Base-by-base conservation (phyloP, 176 grass and related monocot genomes). In the Oryza longistaminata region DNA sequence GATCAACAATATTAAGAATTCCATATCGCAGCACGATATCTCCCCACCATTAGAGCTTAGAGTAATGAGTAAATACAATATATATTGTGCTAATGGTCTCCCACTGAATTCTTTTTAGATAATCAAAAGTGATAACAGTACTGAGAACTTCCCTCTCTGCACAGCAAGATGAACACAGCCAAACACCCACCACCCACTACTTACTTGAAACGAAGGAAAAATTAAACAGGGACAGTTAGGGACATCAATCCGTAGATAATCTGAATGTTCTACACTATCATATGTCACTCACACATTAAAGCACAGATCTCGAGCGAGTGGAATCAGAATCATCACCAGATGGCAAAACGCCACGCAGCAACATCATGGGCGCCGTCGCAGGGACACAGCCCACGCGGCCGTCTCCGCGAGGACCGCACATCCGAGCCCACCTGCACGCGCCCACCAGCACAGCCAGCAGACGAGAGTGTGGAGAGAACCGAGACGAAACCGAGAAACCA, bases 371-470 rank as follows among this genome's bases (percentile, higher is more conserved):
- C 82, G 53, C 49, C 89, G 73, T 29, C 39, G 48, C 89, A 91
- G 48, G 9, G 79, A 55, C 60, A 68, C 84, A 29, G 67, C 85
- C n/a, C n/a, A n/a, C 24, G 88, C 81, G 17, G 91, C 89, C 72
- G 86, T 88, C 74, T 98, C 95, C 17, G 91, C 87, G 44, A 98
- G 93, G 79, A 98, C 88, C 25, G 83, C 81, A 98, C 89, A 92
- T 98, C 95, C 62, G 91, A 93, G 40, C 71, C 92, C 44, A 95
- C 89, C 95, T 95, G 91, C 74, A 78, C 70, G 74, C 40, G 78
- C 15, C 21, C 29, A 26, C n/a, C 37, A 6, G 37, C n/a, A 37
- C n/a, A 37, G 42, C 21, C 29, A 24, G 76, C 29, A 31, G 29
- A 31, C 29, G 29, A 31, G 29, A 31, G 29, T 31, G 29, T 2